phyloP scores from a whole-genome alignment of 2,329 filamentous ascomycete genomes.

The Arachnomyces sp. region DNA sequence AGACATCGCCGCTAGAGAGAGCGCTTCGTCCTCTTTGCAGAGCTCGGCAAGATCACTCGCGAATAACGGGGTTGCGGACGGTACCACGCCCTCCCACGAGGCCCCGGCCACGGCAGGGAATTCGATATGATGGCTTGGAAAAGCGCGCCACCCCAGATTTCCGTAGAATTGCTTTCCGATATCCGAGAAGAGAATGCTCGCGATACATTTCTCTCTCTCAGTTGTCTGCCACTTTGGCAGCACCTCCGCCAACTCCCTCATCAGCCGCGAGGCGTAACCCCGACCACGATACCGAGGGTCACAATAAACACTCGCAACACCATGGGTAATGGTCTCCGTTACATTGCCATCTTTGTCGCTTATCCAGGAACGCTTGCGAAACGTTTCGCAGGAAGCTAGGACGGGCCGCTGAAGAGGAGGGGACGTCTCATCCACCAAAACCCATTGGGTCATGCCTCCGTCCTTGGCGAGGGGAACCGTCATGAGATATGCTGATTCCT shows the following conservation, averaged over 20 bases:
- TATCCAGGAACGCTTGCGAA: slow-evolving; percentile 51
- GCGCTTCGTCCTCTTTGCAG: slow-evolving; percentile 7
- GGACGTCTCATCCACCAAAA: slow-evolving; percentile 45
- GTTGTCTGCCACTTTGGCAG: slow-evolving; percentile 14
- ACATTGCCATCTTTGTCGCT: slow-evolving; percentile 27
- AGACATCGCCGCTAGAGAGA: slow-evolving; percentile 5
- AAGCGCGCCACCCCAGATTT: slow-evolving; percentile 15
- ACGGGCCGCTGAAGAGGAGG: slow-evolving; percentile 42
- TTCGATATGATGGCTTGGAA: slow-evolving; percentile 14
- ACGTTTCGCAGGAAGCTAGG: slow-evolving; percentile 56
- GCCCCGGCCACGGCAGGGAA: slow-evolving; percentile 5
- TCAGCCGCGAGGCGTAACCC: slow-evolving; percentile 17
- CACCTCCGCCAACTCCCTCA: slow-evolving; percentile 13
- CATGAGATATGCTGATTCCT: slow-evolving; percentile 51
- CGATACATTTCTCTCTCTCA: slow-evolving; percentile 6
- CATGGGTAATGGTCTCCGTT: slow-evolving; percentile 16
- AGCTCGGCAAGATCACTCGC: slow-evolving; percentile 2
- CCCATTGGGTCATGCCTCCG: slow-evolving; percentile 55
- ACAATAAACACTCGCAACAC: slow-evolving; percentile 19
- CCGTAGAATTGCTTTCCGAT: slow-evolving; percentile 17
- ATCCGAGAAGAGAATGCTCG: slow-evolving; percentile 19
- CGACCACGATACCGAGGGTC: slow-evolving; percentile 12
- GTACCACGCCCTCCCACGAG: too few species aligned
- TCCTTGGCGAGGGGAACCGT: slow-evolving; percentile 50
- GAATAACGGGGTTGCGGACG: not conserved